Conservation (phyloP, 306 rosid genomes). For the Cicer yamashitae region DNA sequence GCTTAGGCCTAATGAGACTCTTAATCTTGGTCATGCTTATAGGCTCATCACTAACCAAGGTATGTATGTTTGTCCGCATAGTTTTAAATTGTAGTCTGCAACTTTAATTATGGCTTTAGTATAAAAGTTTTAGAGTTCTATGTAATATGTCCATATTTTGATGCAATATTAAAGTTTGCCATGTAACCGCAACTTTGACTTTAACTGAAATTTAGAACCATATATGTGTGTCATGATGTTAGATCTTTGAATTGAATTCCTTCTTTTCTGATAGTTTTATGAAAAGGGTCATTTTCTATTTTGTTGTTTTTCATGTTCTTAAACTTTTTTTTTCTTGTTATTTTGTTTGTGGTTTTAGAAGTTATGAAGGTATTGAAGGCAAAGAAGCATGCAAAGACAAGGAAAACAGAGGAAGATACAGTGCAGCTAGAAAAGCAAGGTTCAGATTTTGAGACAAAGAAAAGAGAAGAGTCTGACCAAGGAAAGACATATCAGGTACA, state of each 20-base stretch:
- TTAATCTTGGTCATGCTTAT: constrained; percentile 96
- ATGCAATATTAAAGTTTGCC: background rate
- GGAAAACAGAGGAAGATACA: constrained; percentile 59
- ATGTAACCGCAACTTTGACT: background rate
- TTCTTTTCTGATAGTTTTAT: background rate
- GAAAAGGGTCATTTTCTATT: constrained; percentile 29
- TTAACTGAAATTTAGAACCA: background rate
- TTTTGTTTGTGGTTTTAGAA: constrained; percentile 59
- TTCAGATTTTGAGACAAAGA: constrained; percentile 50
- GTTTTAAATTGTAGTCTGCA: background rate
- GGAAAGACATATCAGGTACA: constrained; percentile 58
- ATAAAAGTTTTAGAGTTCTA: background rate
- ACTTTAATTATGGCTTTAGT: background rate
- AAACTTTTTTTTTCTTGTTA: background rate
- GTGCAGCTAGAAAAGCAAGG: constrained; percentile 37
- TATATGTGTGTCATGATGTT: background rate
- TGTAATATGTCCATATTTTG: background rate
- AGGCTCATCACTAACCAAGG: constrained; percentile 90
- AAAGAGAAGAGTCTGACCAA: constrained; percentile 46
- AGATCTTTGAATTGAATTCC: constrained; percentile 20
- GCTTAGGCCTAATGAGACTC: constrained; percentile 86
- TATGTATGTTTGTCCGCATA: background rate
- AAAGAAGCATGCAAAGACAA: constrained; percentile 78
- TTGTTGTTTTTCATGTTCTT: constrained; percentile 34
- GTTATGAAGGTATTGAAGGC: constrained; percentile 89